Evolutionary conservation across 164 flowering plant genomes (phyloP), one percentile per base, ranked within the genome.

Genomic region (Chimonanthus praecox): DNA sequence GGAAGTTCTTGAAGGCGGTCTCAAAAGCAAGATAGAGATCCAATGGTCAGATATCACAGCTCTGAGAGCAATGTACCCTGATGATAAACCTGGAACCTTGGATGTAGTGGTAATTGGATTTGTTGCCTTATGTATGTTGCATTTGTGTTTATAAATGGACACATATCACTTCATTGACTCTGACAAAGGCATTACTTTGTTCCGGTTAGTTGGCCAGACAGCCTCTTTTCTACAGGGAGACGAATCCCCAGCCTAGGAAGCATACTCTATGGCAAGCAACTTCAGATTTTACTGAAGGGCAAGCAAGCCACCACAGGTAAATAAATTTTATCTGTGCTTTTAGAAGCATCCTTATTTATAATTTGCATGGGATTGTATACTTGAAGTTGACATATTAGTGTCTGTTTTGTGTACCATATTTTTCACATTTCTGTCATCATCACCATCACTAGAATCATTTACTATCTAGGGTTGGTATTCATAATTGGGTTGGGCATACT

Each of bases 221-320:
- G 76, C 97, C 97, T 7, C 90, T 88, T 71, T 92, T 92, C 86
- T 92, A 85, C 78, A 81, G 88, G 80, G 97, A 92, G 81, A 92
- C 92, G 69, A 89, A 92, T 80, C 97, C 97, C 47, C 97, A 92
- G 78, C 97, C 97, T 6, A 84, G 95, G 81, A 92, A 92, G 79
- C 97, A 92, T 71, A 90, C 97, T 7, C 79, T 90, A 21, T 92
- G 97, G 97, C 97, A 90, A 78, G 90, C 97, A 11, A 85, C 91
- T 10, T 81, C 90, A 68, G 97, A 92, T 76, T 92, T 92, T 75
- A 92, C 97, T 47, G 85, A 83, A 76, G 95, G 94, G 4, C 90
- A 92, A 71, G 94, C 95, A 71, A 88, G 90, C 78, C 61, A 77
- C 64, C 80, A 89, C 70, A 90, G 90, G 97, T 92, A 79, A 80